Base-by-base conservation (phyloP, 1,139 yeast genomes). In the Diutina neorugosa region DNA sequence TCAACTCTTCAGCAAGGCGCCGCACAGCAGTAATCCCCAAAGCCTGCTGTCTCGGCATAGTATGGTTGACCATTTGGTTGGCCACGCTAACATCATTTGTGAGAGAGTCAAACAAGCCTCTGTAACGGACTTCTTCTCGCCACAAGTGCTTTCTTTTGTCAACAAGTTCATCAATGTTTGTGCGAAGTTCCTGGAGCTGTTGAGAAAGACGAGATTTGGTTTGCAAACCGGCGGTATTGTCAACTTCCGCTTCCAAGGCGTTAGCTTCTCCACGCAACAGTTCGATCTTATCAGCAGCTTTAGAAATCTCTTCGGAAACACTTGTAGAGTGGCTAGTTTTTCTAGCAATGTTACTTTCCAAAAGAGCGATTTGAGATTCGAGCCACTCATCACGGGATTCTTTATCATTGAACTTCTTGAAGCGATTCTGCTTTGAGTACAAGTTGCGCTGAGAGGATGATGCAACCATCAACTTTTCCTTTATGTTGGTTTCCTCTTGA, bases 131-230 rank as follows among this genome's bases (percentile, higher is more conserved):
- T 62, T 88, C 96, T 41, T 84, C 82, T 63, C 96, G 80, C 96
- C 96, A 89, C 16, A 84, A 67, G 14, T 68, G 69, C 62, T 87
- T 88, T 59, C 95, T 77, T 56, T 78, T 74, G 62, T 91, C 96
- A 16, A 79, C 73, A 34, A 81, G 70, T 4, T 63, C 67, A 12
- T 51, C 47, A 14, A 55, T 48, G 11, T 43, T 51, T 4, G 16
- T 23, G 48, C 54, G 7, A 21, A 54, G 46, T 7, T 23, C 40
- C n/a, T 70, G 65, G 27, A 80, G 72, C 25, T 70, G 62, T 7
- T 63, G 55, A 60, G 76, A 82, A 34, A 77, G 59, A 0, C 62
- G 62, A 5, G 63, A 64, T n/a, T 78, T 43, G 3, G 20, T 19
- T 37, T 18, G 20, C 8, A n/a, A 7, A 16, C 21, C 7, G 14